Evolutionary conservation across 495 filamentous ascomycete genomes (phyloP), one percentile per base, ranked within the genome.

Genomic region (Penicillium turbatum): DNA sequence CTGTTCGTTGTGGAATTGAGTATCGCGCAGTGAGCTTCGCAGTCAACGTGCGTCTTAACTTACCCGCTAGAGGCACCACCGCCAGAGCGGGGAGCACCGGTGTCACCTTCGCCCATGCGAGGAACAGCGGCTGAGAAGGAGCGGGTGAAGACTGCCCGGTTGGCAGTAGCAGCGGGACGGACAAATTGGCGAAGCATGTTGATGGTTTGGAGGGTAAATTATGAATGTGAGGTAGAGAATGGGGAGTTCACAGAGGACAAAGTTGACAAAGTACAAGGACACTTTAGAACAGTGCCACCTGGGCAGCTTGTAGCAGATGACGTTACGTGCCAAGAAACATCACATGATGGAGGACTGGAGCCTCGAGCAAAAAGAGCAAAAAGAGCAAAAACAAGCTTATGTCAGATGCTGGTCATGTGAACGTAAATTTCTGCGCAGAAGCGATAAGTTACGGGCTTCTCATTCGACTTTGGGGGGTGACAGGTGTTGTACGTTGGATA

Each of bases 141-240:
- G 51, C 83, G 81, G 59, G 63, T 69, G 70, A 77, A 47, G 67
- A 76, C 68, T 54, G 70, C 56, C 57, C 73, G 72, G 72, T 71
- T 73, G 69, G 71, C 73, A 52, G 73, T 76, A 57, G 73, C 70
- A 27, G 81, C 71, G 66, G 81, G 75, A 72, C 81, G 81, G 69
- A 75, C 69, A 62, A 87, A 72, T 72, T 84, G 84, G 59, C 85
- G 84, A 61, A 86, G 76, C 87, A 91, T 91, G 30, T 46, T 79
- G 64, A 57, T 13, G 24, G 53, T 27, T 35, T 49, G 36, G 10
- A 37, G 41, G 41, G n/a, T 36, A 42, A 55, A 53, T 57, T 10
- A 34, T 58, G 40, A 38, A 51, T 53, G 30, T 37, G 40, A 50
- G 30, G 12, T 48, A 8, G 17, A 27, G 16, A 37, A 43, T 26